Evolutionary conservation across 352 stramenopile species (phyloP).

Genomic region (Phytophthora cactorum): DNA sequence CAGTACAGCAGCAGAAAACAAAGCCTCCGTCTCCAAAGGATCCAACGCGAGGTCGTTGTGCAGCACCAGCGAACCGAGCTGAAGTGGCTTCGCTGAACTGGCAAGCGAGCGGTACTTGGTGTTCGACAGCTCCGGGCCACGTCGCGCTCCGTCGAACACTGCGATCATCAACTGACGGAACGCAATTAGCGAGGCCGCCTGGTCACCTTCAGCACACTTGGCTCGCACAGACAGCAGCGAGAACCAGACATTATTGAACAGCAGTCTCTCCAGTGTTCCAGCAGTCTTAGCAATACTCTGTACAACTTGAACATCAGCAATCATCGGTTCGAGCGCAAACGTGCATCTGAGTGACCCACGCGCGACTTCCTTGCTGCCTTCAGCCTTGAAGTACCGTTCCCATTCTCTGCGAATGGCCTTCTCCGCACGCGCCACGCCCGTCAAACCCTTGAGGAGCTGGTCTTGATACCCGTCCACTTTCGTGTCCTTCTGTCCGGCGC

Average conservation of each 20-base stretch:
- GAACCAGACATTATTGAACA: slow-evolving; percentile 29
- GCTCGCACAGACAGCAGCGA: slow-evolving; percentile 13
- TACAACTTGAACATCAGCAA: slow-evolving; percentile 11
- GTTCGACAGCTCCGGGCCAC: slow-evolving; percentile 3
- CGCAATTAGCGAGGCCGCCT: slow-evolving; percentile 12
- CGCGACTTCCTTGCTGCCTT: not conserved
- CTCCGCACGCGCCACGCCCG: slow-evolving; percentile 6
- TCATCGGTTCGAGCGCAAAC: slow-evolving; percentile 28
- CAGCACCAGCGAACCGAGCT: slow-evolving; percentile 14
- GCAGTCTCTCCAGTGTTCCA: slow-evolving; percentile 7
- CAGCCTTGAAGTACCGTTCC: slow-evolving; percentile 2
- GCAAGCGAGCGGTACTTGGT: slow-evolving; percentile 2
- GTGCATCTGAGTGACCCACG: slow-evolving; percentile 8
- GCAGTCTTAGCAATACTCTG: slow-evolving; percentile 9
- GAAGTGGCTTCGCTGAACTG: slow-evolving; percentile 1
- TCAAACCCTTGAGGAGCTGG: slow-evolving; percentile 14
- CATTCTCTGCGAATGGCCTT: slow-evolving; percentile 12
- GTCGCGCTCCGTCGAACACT: slow-evolving; percentile 10
- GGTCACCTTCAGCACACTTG: not conserved
- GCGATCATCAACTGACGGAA: slow-evolving; percentile 25
- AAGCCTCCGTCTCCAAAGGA: slow-evolving; percentile 8
- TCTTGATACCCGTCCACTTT: slow-evolving; percentile 4
- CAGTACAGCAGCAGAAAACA: slow-evolving; percentile 18
- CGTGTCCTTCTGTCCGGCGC: not conserved
- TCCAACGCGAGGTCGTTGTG: slow-evolving; percentile 1